These are phyloP conservation scores for Cryphonectria radicalis DNA, from an alignment of 2,329 filamentous ascomycete genomes.

Conservation along the genomic window DNA sequence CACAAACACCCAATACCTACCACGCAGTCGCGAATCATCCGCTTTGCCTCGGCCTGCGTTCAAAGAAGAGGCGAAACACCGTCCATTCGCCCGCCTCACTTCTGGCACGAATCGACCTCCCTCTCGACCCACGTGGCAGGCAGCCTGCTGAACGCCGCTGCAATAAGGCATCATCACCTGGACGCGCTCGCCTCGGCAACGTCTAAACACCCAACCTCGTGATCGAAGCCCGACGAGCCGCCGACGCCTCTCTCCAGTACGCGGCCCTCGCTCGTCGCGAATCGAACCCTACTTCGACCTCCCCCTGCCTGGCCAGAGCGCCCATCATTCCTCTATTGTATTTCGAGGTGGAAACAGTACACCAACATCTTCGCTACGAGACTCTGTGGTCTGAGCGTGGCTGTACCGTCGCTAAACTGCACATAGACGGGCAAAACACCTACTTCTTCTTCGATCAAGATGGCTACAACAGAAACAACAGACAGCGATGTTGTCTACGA, in stretches of 20 bases:
- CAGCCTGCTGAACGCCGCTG: neutral
- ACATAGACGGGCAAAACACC: neutral
- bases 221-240: neutral
- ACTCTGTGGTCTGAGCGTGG: neutral
- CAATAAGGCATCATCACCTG: neutral
- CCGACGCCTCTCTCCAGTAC: neutral
- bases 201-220: neutral
- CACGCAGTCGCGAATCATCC: neutral
- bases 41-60: neutral
- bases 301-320: neutral
- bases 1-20: neutral
- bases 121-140: neutral
- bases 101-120: neutral
- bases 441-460: neutral
- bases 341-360: neutral
- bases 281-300: neutral
- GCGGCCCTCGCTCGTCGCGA: neutral
- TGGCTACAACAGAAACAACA: constrained; percentile 38
- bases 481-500: constrained; percentile 47
- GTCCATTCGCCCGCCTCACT: neutral
- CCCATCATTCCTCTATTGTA: neutral
- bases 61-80: neutral
- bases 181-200: neutral
- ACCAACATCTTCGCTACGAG: neutral
- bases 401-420: neutral